Evolutionary conservation across 108 stramenopile species (phyloP).

Genomic region (Cyclostephanos tholiformis): DNA sequence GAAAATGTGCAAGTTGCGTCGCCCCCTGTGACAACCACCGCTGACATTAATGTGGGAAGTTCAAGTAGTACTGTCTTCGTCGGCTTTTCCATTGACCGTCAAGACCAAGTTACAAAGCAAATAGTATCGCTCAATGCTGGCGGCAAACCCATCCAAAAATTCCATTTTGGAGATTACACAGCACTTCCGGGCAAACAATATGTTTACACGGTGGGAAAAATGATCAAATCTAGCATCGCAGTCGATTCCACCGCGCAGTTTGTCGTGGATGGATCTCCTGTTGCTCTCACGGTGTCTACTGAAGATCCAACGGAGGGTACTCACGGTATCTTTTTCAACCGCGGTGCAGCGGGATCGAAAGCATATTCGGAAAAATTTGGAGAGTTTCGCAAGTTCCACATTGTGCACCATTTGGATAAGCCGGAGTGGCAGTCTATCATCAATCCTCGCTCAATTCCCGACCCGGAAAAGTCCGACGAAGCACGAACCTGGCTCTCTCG

Average conservation of each 20-base stretch:
- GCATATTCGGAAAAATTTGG: constrained; percentile 39
- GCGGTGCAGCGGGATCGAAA: constrained; percentile 40
- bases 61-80: constrained; percentile 12
- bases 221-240: constrained; percentile 15
- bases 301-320: constrained; percentile 31
- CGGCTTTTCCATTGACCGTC: constrained; percentile 42
- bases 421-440: constrained; percentile 27
- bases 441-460: constrained; percentile 40
- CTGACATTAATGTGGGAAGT: constrained; percentile 5
- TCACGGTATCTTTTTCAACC: constrained; percentile 49
- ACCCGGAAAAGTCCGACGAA: constrained; percentile 33
- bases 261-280: constrained; percentile 20
- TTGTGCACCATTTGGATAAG: constrained; percentile 17
- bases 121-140: constrained; percentile 27
- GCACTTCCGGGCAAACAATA: constrained; percentile 26
- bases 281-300: constrained; percentile 26
- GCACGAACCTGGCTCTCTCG: constrained; percentile 46
- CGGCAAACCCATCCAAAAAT: constrained; percentile 41
- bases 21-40: not conserved
- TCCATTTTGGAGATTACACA: constrained; percentile 42
- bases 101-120: constrained; percentile 18
- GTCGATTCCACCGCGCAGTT: constrained; percentile 6
- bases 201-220: constrained; percentile 36
- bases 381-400: constrained; percentile 32
- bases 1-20: not conserved